phyloP scores from a whole-genome alignment of 1,139 yeast species.

The Diutina neorugosa region DNA sequence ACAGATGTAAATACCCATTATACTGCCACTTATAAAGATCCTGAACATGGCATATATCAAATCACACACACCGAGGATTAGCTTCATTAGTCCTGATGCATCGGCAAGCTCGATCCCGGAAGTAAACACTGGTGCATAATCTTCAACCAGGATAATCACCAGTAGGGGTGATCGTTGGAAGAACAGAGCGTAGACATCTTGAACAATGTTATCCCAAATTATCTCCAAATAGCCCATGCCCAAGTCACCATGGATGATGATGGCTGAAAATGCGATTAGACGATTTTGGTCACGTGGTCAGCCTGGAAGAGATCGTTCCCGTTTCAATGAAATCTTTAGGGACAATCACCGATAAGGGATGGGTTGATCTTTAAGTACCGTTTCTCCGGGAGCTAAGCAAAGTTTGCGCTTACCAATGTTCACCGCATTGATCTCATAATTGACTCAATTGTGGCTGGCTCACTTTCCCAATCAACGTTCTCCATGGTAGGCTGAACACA shows the following conservation, averaged over 20 bases:
- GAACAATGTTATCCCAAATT: not conserved
- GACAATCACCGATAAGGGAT: no score
- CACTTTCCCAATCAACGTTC: no score
- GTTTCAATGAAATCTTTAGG: no score
- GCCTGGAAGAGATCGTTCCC: no score
- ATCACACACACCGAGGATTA: not conserved
- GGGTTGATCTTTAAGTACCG: no score
- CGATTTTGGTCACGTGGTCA: not conserved
- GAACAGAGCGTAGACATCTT: not conserved
- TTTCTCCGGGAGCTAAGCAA: no score
- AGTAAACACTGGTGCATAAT: not conserved
- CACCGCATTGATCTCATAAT: no score
- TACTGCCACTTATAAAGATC: not conserved
- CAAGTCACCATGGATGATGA: not conserved
- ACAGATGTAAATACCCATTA: not conserved
- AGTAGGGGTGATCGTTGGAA: not conserved
- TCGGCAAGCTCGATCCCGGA: not conserved
- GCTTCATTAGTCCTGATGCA: not conserved
- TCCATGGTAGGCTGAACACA: no score
- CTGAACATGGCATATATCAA: conserved; percentile 3
- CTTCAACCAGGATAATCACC: conserved; percentile 2
- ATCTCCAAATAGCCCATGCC: not conserved
- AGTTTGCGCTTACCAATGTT: no score
- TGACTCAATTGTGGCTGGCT: no score
- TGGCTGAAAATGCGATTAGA: not conserved